These are phyloP conservation scores for Pythium apleroticum DNA, from an alignment of 352 stramenopile genomes.

Conservation along the genomic window DNA sequence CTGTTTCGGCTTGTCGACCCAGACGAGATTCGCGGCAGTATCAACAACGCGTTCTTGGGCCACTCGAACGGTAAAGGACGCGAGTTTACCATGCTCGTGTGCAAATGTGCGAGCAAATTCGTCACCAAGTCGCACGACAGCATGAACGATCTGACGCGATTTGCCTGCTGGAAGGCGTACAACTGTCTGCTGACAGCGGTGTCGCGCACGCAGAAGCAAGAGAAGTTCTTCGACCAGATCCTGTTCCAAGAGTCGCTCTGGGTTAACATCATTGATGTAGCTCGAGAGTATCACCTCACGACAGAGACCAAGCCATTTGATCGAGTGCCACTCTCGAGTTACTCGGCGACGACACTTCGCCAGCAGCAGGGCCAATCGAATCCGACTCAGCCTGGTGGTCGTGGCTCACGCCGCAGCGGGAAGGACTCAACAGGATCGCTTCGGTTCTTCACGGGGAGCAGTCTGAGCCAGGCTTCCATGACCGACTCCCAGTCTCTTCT, in stretches of 20 bases:
- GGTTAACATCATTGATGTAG: conserved; percentile 62
- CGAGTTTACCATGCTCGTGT: conserved; percentile 85
- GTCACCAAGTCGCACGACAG: conserved; percentile 47
- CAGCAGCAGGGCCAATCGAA: conserved; percentile 30
- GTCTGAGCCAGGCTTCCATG: conserved; percentile 54
- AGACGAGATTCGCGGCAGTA: conserved; percentile 58
- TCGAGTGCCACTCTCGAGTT: conserved; percentile 54
- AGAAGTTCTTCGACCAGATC: conserved; percentile 88
- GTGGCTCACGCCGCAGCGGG: conserved; percentile 23
- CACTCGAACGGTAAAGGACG: conserved; percentile 70
- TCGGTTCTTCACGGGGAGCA: conserved; percentile 76
- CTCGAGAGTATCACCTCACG: conserved; percentile 39
- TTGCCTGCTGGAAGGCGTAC: conserved; percentile 67
- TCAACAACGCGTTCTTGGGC: conserved; percentile 73
- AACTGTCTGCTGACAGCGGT: conserved; percentile 74
- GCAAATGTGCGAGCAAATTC: conserved; percentile 81
- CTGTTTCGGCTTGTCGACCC: conserved; percentile 63
- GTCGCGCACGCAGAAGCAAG: conserved; percentile 79
- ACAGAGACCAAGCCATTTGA: conserved; percentile 54
- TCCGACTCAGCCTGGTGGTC: conserved; percentile 9
- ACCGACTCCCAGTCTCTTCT: conserved; percentile 15
- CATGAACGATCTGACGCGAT: conserved; percentile 37
- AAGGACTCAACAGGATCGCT: conserved; percentile 31
- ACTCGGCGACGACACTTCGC: conserved; percentile 39
- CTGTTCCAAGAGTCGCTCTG: conserved; percentile 75